Base-by-base conservation (phyloP, 805 yeast species). In the Saturnispora sekii region DNA sequence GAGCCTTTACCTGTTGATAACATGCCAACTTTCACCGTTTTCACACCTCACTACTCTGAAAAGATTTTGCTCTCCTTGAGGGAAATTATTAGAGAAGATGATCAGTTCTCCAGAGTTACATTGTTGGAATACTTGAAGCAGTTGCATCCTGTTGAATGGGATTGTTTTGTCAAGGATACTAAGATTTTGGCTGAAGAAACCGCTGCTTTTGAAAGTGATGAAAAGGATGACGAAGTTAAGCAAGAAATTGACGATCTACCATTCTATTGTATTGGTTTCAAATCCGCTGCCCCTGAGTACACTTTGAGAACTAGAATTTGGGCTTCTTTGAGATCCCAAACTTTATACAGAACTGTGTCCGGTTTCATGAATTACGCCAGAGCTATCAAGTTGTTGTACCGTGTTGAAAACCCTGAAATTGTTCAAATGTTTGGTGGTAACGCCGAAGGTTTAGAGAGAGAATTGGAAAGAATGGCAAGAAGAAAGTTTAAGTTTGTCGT, bases 1-100 rank as follows among this genome's bases (percentile, higher is more conserved):
- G 98, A 93, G 70, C 97, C 99, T 51, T 74, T 93, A 62, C 98
- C 99, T 37, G 97, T 94, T 55, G 98, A 93, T 68, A 90, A 90
- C 74, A 93, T 93, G 98, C 99, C 99, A 53, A 90, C 97, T 10
- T 93, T 93, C 67, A 89, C 98, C 34, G 97, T 93, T 17, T 72
- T 90, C 66, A 84, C 90, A 54, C 97, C 98, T 59, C 98, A 90
- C 66, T 90, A 90, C 68, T 74, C 93, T 53, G 98, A 90, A 70
- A 90, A 88, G 78, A 90, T 90, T 51, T 72, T 89, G 56, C 70
- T 90, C 41, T 86, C 96, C n/a, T 72, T 93, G 59, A 83, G 94
- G 64, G 98, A 90, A 67, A 88, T 93, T 61, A 90, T 93, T 57
- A 82, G 95, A 60, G 97, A 90, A 69, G 97, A 93, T 65, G 96